These are phyloP conservation scores for Rhynchospora breviuscula DNA, from an alignment of 176 grass and related monocot genomes.

Conservation along the genomic window DNA sequence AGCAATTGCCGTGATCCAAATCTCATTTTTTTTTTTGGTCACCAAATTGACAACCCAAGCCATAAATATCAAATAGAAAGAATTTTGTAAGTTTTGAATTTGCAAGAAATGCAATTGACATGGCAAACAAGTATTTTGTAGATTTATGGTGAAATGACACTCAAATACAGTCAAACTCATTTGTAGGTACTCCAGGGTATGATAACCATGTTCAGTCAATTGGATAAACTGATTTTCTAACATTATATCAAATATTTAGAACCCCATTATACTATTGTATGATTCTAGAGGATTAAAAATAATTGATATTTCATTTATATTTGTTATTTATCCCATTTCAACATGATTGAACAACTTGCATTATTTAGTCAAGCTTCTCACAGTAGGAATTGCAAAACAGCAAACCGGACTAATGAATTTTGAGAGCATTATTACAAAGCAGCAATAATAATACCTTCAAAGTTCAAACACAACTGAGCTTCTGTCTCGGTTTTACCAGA, in stretches of 20 bases:
- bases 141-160: too few relatives aligned
- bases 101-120: not conserved
- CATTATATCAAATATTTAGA: not conserved
- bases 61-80: not conserved
- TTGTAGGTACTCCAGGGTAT: too few relatives aligned
- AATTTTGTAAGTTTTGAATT: not conserved
- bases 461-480: conserved; percentile 59
- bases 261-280: not conserved
- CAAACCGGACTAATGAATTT: not conserved
- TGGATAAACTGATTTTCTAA: too few relatives aligned
- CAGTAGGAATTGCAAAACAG: conserved; percentile 18
- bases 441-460: conserved; percentile 50
- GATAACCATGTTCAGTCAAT: too few relatives aligned
- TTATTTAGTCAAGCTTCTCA: not conserved
- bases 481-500: conserved; percentile 65
- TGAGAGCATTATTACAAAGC: not conserved
- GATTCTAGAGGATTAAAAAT: not conserved
- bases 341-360: not conserved
- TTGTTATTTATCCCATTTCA: not conserved
- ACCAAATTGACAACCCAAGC: not conserved
- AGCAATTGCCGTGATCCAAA: not conserved
- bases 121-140: too few relatives aligned
- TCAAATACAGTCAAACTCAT: too few relatives aligned
- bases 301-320: not conserved
- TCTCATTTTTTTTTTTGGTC: not conserved